Percentiles rank a stretch among this genome's conserved stretches.
Evolutionary conservation across 2,329 filamentous ascomycete genomes (phyloP).

Genomic region (Claviceps pazoutovae): DNA sequence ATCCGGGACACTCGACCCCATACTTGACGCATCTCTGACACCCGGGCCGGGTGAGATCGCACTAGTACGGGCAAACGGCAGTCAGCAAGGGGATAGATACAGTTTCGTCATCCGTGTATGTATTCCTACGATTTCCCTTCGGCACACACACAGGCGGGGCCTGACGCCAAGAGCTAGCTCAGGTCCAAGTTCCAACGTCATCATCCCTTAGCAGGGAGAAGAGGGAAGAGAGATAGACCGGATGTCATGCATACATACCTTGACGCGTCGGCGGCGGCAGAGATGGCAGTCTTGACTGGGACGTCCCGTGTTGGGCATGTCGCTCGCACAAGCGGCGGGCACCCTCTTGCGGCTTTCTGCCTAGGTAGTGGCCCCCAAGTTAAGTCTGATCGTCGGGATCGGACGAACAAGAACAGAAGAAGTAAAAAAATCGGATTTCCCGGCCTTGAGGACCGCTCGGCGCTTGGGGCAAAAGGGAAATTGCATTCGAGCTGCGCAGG

Average conservation of each 20-base stretch:
- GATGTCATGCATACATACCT: constrained; percentile 20
- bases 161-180: too few species aligned
- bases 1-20: constrained; percentile 25
- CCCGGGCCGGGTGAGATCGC: constrained; percentile 24
- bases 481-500: not conserved
- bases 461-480: not conserved
- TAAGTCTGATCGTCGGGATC: too few species aligned
- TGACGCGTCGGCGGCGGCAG: constrained; percentile 26
- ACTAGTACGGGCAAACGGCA: constrained; percentile 12
- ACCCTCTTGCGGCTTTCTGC: too few species aligned
- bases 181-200: too few species aligned
- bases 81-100: too few species aligned
- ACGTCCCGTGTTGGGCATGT: constrained; percentile 27
- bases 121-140: too few species aligned
- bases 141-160: too few species aligned
- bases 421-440: not conserved
- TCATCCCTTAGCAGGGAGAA: too few species aligned
- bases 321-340: not conserved
- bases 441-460: not conserved
- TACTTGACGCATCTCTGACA: constrained; percentile 28
- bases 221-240: not conserved
- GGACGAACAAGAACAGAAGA: not conserved
- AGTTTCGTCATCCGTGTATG: too few species aligned
- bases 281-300: constrained; percentile 28
- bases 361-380: too few species aligned